Conservation (phyloP, 2,329 filamentous ascomycete genomes). For the Penicillium vulpinum region DNA sequence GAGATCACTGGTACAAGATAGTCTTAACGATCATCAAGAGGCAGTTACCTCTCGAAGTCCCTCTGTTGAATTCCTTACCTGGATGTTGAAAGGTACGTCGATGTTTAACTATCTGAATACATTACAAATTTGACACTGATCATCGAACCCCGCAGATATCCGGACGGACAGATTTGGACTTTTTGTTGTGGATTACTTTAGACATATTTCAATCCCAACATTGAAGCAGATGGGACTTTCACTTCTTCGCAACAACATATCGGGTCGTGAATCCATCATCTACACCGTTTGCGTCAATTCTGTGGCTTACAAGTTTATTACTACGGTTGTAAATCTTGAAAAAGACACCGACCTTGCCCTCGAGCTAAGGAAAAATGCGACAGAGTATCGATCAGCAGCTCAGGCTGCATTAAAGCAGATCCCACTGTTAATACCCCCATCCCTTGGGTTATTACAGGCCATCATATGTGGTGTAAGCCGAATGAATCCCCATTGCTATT, state of each 20-base stretch:
- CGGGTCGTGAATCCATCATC: constrained; percentile 9
- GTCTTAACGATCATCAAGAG: background rate
- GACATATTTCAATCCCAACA: constrained; percentile 15
- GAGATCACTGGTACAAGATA: background rate
- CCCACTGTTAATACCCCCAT: constrained; percentile 12
- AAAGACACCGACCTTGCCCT: background rate
- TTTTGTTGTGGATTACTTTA: constrained; percentile 24
- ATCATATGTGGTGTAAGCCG: constrained; percentile 3
- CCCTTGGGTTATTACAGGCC: constrained; percentile 17
- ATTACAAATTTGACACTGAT: background rate
- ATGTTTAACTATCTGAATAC: background rate
- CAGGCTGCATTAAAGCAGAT: constrained; percentile 19
- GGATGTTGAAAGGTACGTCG: constrained; percentile 25
- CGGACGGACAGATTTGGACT: constrained; percentile 16
- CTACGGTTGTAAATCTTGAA: constrained; percentile 6
- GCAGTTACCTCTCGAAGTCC: constrained; percentile 8
- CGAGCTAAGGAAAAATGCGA: background rate
- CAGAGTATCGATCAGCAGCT: constrained; percentile 6
- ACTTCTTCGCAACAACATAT: constrained; percentile 11
- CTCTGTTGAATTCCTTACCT: constrained; percentile 19
- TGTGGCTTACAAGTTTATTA: constrained; percentile 24
- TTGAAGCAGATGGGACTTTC: constrained; percentile 24
- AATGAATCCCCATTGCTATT: too few relatives aligned
- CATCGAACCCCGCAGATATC: constrained; percentile 13
- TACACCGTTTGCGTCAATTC: constrained; percentile 24